These are phyloP conservation scores for Syzygium syzygioides DNA, from an alignment of 441 rosid species.

Conservation along the genomic window DNA sequence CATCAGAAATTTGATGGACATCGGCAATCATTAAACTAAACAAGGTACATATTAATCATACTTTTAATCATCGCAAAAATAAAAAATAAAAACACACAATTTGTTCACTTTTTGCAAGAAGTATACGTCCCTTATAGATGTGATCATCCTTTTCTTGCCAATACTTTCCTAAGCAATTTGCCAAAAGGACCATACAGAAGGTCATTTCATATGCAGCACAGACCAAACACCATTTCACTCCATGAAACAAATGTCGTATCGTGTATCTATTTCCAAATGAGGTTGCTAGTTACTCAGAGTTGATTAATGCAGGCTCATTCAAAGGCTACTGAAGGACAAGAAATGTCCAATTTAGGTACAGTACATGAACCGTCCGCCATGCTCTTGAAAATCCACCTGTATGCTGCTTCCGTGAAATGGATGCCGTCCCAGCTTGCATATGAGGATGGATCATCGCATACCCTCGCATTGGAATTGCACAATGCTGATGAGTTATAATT, in stretches of 20 bases:
- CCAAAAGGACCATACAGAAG: background rate
- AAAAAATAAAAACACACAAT: too few species aligned
- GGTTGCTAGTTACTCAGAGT: background rate
- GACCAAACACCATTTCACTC: background rate
- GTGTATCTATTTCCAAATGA: background rate
- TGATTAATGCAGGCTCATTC: too few species aligned
- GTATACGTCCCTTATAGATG: too few species aligned
- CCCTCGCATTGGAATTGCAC: background rate
- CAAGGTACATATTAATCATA: too few species aligned
- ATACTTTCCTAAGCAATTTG: too few species aligned
- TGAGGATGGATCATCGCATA: background rate
- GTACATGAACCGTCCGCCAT: too few species aligned
- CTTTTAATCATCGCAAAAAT: too few species aligned
- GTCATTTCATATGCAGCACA: background rate
- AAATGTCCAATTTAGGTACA: too few species aligned
- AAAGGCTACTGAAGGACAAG: too few species aligned
- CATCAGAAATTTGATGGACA: too few species aligned
- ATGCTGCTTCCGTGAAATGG: background rate
- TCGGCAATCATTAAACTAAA: background rate
- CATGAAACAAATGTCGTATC: background rate
- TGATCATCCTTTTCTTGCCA: too few species aligned
- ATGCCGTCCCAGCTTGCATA: background rate
- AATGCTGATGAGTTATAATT: background rate
- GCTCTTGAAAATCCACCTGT: background rate
- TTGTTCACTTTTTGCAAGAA: too few species aligned